Evolutionary conservation across 495 filamentous ascomycete species (phyloP), one percentile per base, ranked within the genome.

Genomic region (Xylaria venustula): DNA sequence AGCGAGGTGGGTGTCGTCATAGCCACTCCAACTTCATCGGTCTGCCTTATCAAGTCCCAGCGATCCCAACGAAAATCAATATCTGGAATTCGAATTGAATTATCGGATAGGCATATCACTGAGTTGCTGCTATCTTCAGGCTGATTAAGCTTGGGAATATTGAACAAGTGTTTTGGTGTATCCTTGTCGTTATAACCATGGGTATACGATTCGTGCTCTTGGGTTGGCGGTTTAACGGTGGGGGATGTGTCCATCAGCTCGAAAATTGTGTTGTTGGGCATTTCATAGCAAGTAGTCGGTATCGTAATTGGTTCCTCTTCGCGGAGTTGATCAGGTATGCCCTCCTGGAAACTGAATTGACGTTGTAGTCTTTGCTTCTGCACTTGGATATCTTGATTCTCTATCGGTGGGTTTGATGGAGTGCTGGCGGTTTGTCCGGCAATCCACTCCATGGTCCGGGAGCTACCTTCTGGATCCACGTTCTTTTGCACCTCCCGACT

Each of bases 241-340:
- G 57, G 37, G 19, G 57, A 60, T 9, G 57, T 60, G 37, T 60
- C 57, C 57, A 60, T 60, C 23, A 60, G 19, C 17, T 60, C 57
- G 11, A 44, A 32, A 0, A 60, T 36, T 19, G 34, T 46, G 17
- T 50, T 45, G 7, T 51, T 30, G 19, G 34, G 47, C 36, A 60
- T 50, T 30, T 60, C 57, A 52, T 36, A 15, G 28, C 30, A 40
- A 20, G 46, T 6, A 47, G 32, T 32, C 17, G 26, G 1, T 7
- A 26, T 42, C 11, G 17, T 15, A 34, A 1, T 34, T 12, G 2
- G 40, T 15, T 9, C 11, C 25, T 45, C n/a, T 5, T 26, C 53
- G 20, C 36, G 26, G 47, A 60, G 42, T 12, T 34, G 7, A 26
- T 60, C 57, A 14, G 37, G 7, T 17, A 52, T 8, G 3, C 57